phyloP scores from a whole-genome alignment of 108 stramenopile genomes.

The Nitzschia palea region DNA sequence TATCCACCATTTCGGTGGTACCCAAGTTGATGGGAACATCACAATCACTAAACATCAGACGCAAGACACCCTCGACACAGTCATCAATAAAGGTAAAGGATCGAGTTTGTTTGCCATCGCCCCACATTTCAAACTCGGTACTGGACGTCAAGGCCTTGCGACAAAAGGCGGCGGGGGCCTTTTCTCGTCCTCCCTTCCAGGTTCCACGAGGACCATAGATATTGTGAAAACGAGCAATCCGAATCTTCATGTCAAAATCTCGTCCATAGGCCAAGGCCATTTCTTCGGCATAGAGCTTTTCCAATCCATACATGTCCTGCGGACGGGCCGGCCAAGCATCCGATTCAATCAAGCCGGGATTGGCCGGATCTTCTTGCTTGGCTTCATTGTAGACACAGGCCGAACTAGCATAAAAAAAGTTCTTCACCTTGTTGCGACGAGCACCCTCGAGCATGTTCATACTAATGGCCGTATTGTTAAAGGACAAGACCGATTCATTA shows the following conservation, averaged over 20 bases:
- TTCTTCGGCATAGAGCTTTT: conserved; percentile 99
- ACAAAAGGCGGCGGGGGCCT: conserved; percentile 99
- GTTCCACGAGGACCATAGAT: conserved; percentile 98
- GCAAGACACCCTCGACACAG: conserved; percentile 95
- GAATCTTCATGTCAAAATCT: conserved; percentile 93
- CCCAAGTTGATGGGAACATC: conserved; percentile 94
- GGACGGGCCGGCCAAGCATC: conserved; percentile 99
- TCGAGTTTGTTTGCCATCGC: conserved; percentile 98
- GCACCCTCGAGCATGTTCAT: conserved; percentile 99
- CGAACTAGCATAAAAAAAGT: conserved; percentile 95
- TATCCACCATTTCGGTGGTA: conserved; percentile 96
- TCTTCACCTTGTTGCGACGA: conserved; percentile 80
- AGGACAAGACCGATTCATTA: conserved; percentile 95
- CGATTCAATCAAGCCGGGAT: conserved; percentile 92
- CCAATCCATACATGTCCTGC: conserved; percentile 99
- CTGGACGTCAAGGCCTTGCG: conserved; percentile 94
- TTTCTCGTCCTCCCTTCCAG: conserved; percentile 99
- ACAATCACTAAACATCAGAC: conserved; percentile 95
- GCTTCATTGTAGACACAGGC: conserved; percentile 99
- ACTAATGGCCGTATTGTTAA: conserved; percentile 99
- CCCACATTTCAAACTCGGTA: conserved; percentile 95
- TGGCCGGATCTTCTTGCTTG: conserved; percentile 96
- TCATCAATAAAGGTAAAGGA: conserved; percentile 99
- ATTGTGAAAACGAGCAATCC: conserved; percentile 96
- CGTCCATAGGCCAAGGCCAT: conserved; percentile 97